These are phyloP conservation scores for Clarireedia monteithiana DNA, from an alignment of 2,329 filamentous ascomycete species.

Conservation along the genomic window DNA sequence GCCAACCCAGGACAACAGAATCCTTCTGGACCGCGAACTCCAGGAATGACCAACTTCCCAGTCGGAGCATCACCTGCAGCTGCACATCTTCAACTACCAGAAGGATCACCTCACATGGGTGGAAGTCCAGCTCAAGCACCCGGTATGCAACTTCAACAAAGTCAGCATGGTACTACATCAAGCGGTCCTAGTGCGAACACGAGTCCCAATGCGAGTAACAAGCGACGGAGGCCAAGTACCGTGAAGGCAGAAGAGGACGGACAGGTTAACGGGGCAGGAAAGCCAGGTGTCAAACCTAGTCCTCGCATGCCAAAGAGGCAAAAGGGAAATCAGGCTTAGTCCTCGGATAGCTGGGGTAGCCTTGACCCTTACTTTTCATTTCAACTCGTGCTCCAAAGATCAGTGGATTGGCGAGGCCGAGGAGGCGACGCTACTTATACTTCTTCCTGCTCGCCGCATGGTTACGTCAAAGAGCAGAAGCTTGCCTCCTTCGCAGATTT, in stretches of 20 bases:
- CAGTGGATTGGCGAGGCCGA: not conserved
- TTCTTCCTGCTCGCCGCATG: too few relatives aligned
- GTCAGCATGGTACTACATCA: constrained; percentile 59
- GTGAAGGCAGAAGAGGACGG: constrained; percentile 31
- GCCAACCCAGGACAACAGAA: constrained; percentile 18
- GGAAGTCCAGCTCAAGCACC: constrained; percentile 55
- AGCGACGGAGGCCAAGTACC: constrained; percentile 32
- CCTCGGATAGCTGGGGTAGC: not conserved
- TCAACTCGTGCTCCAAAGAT: not conserved
- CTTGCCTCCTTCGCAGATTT: too few relatives aligned
- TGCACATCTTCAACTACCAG: constrained; percentile 50
- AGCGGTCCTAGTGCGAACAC: constrained; percentile 62
- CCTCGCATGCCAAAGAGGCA: constrained; percentile 34
- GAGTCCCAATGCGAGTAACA: constrained; percentile 32
- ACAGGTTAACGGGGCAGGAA: constrained; percentile 25
- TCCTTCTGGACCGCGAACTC: constrained; percentile 24
- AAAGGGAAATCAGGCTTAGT: constrained; percentile 25
- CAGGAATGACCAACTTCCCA: constrained; percentile 35
- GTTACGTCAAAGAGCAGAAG: too few relatives aligned
- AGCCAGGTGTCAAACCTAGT: constrained; percentile 32
- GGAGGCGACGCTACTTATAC: too few relatives aligned
- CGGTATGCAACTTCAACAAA: constrained; percentile 58
- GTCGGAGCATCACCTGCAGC: constrained; percentile 53
- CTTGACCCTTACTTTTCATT: not conserved
- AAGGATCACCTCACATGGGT: constrained; percentile 49